Evolutionary conservation across 2,329 filamentous ascomycete species (phyloP).

Genomic region (Scorias spongiosa): DNA sequence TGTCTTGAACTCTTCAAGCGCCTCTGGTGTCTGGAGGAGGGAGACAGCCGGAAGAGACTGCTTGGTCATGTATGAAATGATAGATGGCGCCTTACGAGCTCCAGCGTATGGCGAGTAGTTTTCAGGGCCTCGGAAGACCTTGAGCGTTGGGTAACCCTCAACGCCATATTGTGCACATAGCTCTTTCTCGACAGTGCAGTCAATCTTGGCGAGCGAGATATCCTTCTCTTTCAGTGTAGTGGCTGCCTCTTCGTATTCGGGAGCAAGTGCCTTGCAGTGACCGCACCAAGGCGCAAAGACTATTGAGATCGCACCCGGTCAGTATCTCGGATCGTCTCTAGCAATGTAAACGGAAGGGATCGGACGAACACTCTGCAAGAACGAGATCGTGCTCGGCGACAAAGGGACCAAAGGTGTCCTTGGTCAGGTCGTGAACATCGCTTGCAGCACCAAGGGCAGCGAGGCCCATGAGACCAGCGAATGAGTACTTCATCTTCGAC

Average conservation of each 20-base stretch:
- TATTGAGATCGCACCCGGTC: constrained; percentile 20
- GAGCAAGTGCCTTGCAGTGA: constrained; percentile 95
- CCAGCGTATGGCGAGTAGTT: constrained; percentile 72
- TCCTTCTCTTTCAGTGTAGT: constrained; percentile 76
- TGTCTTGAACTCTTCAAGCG: constrained; percentile 89
- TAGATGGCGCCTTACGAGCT: constrained; percentile 69
- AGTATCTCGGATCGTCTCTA: not conserved
- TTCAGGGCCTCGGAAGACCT: constrained; percentile 89
- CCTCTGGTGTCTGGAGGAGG: constrained; percentile 54
- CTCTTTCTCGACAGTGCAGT: constrained; percentile 88
- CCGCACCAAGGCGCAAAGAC: constrained; percentile 95
- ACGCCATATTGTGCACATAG: constrained; percentile 84
- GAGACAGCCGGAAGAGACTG: constrained; percentile 91
- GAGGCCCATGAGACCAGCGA: constrained; percentile 29
- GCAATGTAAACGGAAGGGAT: not conserved
- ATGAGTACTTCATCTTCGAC: constrained; percentile 13
- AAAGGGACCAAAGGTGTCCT: constrained; percentile 76
- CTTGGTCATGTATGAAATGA: constrained; percentile 90
- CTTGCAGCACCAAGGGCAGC: constrained; percentile 52
- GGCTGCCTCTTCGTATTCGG: constrained; percentile 78
- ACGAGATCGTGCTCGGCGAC: constrained; percentile 75
- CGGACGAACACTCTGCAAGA: constrained; percentile 71
- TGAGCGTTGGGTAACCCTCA: constrained; percentile 95
- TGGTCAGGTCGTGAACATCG: constrained; percentile 72
- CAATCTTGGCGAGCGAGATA: constrained; percentile 72